Evolutionary conservation across 2,329 filamentous ascomycete species (phyloP), one percentile per base, ranked within the genome.

Genomic region (Xenoacremonium recifei): DNA sequence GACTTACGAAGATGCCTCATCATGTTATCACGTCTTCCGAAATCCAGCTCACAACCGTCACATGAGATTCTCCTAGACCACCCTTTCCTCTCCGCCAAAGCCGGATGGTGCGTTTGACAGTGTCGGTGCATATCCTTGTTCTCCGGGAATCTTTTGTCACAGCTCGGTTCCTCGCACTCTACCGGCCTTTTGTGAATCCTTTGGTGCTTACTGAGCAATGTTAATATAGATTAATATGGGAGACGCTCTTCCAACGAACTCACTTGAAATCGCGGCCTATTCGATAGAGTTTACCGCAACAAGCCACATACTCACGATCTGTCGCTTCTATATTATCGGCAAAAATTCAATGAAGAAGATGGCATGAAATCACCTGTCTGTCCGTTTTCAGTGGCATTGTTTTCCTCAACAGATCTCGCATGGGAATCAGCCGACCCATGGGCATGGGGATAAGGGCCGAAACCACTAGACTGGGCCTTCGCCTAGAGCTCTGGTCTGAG

Each of bases 401-500:
- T 15, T 15, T 31, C 29, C 5, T 11, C 21, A 17, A 17, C 7
- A 7, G 29, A 9, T 42, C 40, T 49, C 51, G 47, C 44, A 41
- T 44, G 44, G 45, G 47, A 33, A 30, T 21, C 35, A 39, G 21
- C 42, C 43, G 31, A 33, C 23, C 39, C 40, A 50, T 33, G 29
- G 35, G 6, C 3, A n/a, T 40, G 39, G 15, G 32, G 13, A 29
- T 47, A 12, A 30, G 35, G 27, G 33, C 40, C 45, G 20, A 32
- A 34, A 36, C 32, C 52, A 49, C 42, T 25, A 31, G 44, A 42
- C 36, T 42, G 39, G 35, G 41, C 29, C 40, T 35, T 41, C 31
- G 16, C 38, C 52, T 55, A 55, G 12, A 25, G 30, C 30, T 21
- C 37, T 16, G 35, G 27, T 37, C 44, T 53, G 49, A 51, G 42